A percentile compares a stretch with the other conserved stretches of the same genome.
phyloP scores from a whole-genome alignment of 2,329 filamentous ascomycete genomes.

The Beauveria varroae region DNA sequence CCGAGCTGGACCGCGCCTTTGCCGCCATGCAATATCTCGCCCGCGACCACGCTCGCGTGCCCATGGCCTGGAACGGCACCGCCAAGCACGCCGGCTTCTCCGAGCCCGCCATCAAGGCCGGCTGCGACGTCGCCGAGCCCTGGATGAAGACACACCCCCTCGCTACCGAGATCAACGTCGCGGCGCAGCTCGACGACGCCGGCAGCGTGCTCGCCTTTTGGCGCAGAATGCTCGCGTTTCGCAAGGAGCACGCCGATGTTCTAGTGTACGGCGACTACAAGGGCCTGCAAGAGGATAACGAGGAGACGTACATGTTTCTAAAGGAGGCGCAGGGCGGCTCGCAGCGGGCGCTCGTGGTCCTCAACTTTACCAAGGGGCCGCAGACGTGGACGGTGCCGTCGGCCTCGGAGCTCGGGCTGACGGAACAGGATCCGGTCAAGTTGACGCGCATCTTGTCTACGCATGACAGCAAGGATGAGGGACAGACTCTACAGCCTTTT shows the following conservation, averaged over 20 bases:
- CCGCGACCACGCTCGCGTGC: constrained; percentile 59
- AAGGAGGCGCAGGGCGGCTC: constrained; percentile 21
- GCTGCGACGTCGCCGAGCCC: constrained; percentile 19
- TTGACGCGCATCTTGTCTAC: constrained; percentile 23
- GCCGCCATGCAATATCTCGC: constrained; percentile 25
- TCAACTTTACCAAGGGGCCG: constrained; percentile 25
- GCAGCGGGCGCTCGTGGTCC: constrained; percentile 20
- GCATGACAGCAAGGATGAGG: constrained; percentile 15
- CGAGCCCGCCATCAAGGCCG: constrained; percentile 26
- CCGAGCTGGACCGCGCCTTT: constrained; percentile 29
- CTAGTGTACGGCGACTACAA: constrained; percentile 29
- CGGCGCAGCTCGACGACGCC: constrained; percentile 38
- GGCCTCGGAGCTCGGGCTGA: constrained; percentile 18
- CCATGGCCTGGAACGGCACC: constrained; percentile 53
- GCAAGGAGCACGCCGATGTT: constrained; percentile 24
- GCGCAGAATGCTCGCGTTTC: constrained; percentile 23
- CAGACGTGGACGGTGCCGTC: constrained; percentile 20
- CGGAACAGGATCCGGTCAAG: constrained; percentile 6
- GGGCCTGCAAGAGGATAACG: constrained; percentile 18
- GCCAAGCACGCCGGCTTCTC: constrained; percentile 27
- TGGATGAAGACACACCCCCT: constrained; percentile 29
- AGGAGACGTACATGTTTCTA: constrained; percentile 21
- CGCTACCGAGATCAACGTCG: constrained; percentile 43
- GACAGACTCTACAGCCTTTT: constrained; percentile 19
- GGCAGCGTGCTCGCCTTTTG: constrained; percentile 28